Base-by-base conservation (phyloP, 805 yeast species). In the Kodamaea laetipori region DNA sequence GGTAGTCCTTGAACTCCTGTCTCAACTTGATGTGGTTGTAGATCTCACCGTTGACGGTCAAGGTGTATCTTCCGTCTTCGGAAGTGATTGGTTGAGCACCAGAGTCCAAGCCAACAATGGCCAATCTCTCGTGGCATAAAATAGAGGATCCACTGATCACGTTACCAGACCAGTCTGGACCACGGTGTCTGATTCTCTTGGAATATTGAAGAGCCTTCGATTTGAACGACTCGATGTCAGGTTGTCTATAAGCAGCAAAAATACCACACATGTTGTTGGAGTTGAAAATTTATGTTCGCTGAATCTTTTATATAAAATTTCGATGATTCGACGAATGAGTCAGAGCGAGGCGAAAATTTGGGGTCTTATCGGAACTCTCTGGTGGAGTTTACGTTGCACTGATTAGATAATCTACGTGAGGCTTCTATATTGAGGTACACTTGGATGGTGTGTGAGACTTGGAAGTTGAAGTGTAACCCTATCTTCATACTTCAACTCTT, bases 91-190 rank as follows among this genome's bases (percentile, higher is more conserved):
- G 99, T 74, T 94, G 99, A 51, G 99, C 97, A 63, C 99, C 99
- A 35, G 96, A 76, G 66, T 90, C 97, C 56, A 94, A 77, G 57
- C 99, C 99, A 49, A 94, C 99, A 63, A 94, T 90, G 53, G 98
- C 95, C 64, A 94, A 77, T 76, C 99, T 87, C 76, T 94, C 99
- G 66, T 94, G 99, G 56, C 86, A 83, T 54, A 94, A 70, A 54
- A 94, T 83, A 37, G 97, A 88, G 52, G 74, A 66, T 82, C 87
- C 87, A 63, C 82, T 81, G 53, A 78, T 71, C 52, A 77, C 65
- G 81, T 89, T 90, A 61, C 99, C 99, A 28, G 90, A 78, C 99
- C 99, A 94, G 71, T 94, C 99, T 55, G 99, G 99, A 61, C 99
- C 99, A 71, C 99, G 84, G 71, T 94, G 99, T 74, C 99, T 84